Conservation (phyloP, 2,329 filamentous ascomycete genomes). For the Xylariaceae sp. region DNA sequence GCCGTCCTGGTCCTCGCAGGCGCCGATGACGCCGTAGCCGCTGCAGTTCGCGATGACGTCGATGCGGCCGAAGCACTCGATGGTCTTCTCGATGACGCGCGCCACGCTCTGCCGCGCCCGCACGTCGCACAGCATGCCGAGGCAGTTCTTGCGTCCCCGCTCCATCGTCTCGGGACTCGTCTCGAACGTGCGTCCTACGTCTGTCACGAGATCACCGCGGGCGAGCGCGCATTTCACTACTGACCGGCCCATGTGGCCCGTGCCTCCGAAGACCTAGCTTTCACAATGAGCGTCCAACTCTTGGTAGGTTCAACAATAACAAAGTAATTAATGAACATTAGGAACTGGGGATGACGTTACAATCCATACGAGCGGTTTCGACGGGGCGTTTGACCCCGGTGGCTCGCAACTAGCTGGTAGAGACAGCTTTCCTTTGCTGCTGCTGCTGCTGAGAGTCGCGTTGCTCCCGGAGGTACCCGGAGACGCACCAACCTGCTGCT, state of each 20-base stretch:
- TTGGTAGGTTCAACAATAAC: not conserved
- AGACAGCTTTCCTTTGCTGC: conserved; percentile 42
- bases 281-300: conserved; percentile 8
- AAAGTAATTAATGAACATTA: not conserved
- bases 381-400: conserved; percentile 62
- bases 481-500: conserved; percentile 24
- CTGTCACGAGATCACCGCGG: conserved; percentile 77
- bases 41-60: conserved; percentile 92
- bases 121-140: conserved; percentile 86
- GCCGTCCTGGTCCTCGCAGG: conserved; percentile 95
- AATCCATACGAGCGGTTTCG: conserved; percentile 80
- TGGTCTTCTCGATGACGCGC: conserved; percentile 62
- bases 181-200: conserved; percentile 78
- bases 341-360: conserved; percentile 45
- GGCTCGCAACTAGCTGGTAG: conserved; percentile 85
- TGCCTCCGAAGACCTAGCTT: conserved; percentile 79
- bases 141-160: conserved; percentile 64
- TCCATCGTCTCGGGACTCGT: conserved; percentile 68
- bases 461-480: conserved; percentile 20
- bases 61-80: conserved; percentile 71
- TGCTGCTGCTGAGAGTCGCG: too few relatives aligned
- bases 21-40: conserved; percentile 90
- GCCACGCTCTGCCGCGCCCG: conserved; percentile 73
- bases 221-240: conserved; percentile 76
- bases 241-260: conserved; percentile 93